Base-by-base conservation (phyloP, 192 early-diverging fungal species). In the Coemansia sp. region DNA sequence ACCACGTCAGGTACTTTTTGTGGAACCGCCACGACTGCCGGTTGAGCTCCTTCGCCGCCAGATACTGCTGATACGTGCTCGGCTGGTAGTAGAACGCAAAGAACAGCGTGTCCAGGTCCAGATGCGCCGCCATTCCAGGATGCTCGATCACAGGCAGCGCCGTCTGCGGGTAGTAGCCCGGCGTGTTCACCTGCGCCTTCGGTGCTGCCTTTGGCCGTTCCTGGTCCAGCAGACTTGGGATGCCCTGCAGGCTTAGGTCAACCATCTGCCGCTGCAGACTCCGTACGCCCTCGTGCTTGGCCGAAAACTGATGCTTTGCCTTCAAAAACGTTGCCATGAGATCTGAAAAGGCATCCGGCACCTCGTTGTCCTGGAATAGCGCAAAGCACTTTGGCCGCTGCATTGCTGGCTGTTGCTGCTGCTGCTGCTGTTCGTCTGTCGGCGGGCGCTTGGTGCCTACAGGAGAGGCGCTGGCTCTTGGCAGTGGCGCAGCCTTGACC, bases 11-110 rank as follows among this genome's bases (percentile, higher is more conserved):
- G 67, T 95, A 97, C 86, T 97, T 95, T 86, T 96, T 99, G 77
- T 99, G 97, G 81, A 97, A 99, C 49, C 97, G 87, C 97, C 97
- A 99, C 26, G 92, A 93, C 64, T 97, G 96, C 69, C 93, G 90
- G 74, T 98, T 98, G 53, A 99, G 84, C 78, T 99, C 97, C 48
- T 92, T 85, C 20, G 95, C 96, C 18, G 97, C 97, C 64, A 98
- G 75, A 72, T 92, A 97, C 91, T 99, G 97, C 71, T 96, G 94
- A 63, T 94, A 96, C 48, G 97, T 96, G 58, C 93, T 94, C 76
- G 93, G 94, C 76, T 93, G 94, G 81, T 95, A 95, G 84, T 99
- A 99, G 75, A 99, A 99, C 64, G 97, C 94, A 75, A 94, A 99
- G 80, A 98, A 99, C 62, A 99, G 84, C 36, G 95, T 93, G 77